A percentile compares a stretch with the other conserved stretches of the same genome.
These are phyloP conservation scores for Talaromyces proteolyticus DNA, from an alignment of 495 filamentous ascomycete genomes.

Conservation along the genomic window DNA sequence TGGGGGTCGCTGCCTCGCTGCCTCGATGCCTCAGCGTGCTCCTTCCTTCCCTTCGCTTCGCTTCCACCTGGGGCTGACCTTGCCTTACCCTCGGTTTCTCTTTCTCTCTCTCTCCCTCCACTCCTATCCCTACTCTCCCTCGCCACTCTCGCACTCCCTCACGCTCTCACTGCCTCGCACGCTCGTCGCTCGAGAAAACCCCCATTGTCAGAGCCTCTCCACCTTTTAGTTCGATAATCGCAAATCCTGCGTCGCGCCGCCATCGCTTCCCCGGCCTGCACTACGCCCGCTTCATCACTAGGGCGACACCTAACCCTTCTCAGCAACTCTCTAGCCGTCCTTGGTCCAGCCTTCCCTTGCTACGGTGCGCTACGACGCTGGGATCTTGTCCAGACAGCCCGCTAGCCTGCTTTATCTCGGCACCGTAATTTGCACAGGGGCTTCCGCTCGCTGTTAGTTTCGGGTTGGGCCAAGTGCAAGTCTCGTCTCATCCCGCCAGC, in stretches of 20 bases:
- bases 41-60: not conserved
- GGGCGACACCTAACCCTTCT: constrained; percentile 13
- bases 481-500: too few species aligned
- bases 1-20: not conserved
- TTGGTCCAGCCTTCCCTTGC: constrained; percentile 13
- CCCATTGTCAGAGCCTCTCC: not conserved
- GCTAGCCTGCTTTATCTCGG: not conserved
- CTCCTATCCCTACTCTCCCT: not conserved
- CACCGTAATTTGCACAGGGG: too few species aligned
- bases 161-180: too few species aligned
- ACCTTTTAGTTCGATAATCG: not conserved
- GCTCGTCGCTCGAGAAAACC: too few species aligned
- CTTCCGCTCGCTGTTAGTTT: too few species aligned
- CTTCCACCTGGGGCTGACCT: not conserved
- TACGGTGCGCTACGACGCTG: constrained; percentile 11
- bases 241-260: constrained; percentile 8
- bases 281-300: constrained; percentile 19
- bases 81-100: not conserved
- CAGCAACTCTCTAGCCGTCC: constrained; percentile 17
- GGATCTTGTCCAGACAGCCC: constrained; percentile 25
- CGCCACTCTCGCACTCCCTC: not conserved
- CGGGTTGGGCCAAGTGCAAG: too few species aligned
- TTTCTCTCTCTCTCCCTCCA: not conserved
- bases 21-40: not conserved
- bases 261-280: constrained; percentile 32